phyloP scores from a whole-genome alignment of 2,329 filamentous ascomycete species.

The Penicillium corylophilum region DNA sequence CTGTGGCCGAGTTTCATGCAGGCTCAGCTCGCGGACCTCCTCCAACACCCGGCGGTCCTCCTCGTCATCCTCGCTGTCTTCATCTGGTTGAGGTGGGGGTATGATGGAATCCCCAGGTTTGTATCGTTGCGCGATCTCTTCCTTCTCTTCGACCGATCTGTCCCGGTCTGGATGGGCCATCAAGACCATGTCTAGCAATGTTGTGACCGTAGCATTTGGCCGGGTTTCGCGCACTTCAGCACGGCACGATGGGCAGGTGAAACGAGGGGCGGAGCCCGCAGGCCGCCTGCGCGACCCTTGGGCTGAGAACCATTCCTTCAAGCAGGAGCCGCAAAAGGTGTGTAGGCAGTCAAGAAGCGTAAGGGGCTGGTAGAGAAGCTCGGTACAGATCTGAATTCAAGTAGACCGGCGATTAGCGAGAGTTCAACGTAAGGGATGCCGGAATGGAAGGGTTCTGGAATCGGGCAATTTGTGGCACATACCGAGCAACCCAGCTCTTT shows the following conservation, averaged over 20 bases:
- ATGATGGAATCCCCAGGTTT: slow-evolving; percentile 79
- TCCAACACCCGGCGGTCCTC: slow-evolving; percentile 70
- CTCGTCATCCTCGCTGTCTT: slow-evolving; percentile 44
- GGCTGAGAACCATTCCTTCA: slow-evolving; percentile 93
- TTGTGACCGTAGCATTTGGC: slow-evolving; percentile 87
- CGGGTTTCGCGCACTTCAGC: slow-evolving; percentile 80
- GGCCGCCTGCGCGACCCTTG: slow-evolving; percentile 61
- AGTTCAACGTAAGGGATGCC: slow-evolving; percentile 16
- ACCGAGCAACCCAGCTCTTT: slow-evolving; percentile 95
- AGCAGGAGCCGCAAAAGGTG: slow-evolving; percentile 91
- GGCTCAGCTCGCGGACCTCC: slow-evolving; percentile 70
- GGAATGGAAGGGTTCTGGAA: slow-evolving; percentile 13
- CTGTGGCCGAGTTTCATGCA: slow-evolving; percentile 49
- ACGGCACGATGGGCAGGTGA: slow-evolving; percentile 92
- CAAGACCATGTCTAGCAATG: slow-evolving; percentile 84
- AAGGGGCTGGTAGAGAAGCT: slow-evolving; percentile 85
- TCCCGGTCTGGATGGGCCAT: slow-evolving; percentile 73
- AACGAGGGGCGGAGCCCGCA: slow-evolving; percentile 54
- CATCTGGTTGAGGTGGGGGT: slow-evolving; percentile 53
- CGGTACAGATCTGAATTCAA: slow-evolving; percentile 79
- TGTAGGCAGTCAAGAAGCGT: slow-evolving; percentile 91
- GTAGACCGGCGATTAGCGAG: slow-evolving; percentile 6
- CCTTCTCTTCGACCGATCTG: slow-evolving; percentile 69
- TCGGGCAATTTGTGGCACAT: slow-evolving; percentile 43
- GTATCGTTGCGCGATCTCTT: slow-evolving; percentile 73